phyloP scores from a whole-genome alignment of 805 yeast species.

The Naumovozyma castellii region DNA sequence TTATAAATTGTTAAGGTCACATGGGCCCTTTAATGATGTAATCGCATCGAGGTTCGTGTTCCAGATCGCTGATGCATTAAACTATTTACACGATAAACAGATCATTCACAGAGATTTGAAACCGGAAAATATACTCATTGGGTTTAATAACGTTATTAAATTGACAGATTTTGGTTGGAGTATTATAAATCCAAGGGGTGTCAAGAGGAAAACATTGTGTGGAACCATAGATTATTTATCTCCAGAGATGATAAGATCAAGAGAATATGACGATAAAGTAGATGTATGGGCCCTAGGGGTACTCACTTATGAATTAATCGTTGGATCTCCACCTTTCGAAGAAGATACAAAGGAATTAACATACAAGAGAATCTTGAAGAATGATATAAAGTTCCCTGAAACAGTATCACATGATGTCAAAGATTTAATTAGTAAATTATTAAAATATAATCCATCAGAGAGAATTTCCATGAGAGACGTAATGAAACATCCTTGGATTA shows the following conservation, averaged over 20 bases:
- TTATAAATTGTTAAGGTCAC: slow-evolving; percentile 59
- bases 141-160: slow-evolving; percentile 66
- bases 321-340: slow-evolving; percentile 89
- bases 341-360: slow-evolving; percentile 71
- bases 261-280: slow-evolving; percentile 65
- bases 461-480: slow-evolving; percentile 57
- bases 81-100: slow-evolving; percentile 66
- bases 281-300: slow-evolving; percentile 94
- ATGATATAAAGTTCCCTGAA: slow-evolving; percentile 66
- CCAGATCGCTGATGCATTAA: slow-evolving; percentile 75
- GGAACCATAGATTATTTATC: slow-evolving; percentile 93
- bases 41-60: slow-evolving; percentile 69
- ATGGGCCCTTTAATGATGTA: slow-evolving; percentile 60
- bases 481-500: slow-evolving; percentile 75
- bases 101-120: slow-evolving; percentile 89
- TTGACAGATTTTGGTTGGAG: slow-evolving; percentile 97
- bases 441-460: slow-evolving; percentile 60
- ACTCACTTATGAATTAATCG: slow-evolving; percentile 72
- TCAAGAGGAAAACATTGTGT: slow-evolving; percentile 71
- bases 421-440: slow-evolving; percentile 54
- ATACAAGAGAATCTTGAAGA: slow-evolving; percentile 66
- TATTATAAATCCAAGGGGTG: slow-evolving; percentile 48
- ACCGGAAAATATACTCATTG: slow-evolving; percentile 83
- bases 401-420: slow-evolving; percentile 65
- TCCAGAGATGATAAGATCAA: slow-evolving; percentile 87